A percentile compares a stretch with the other conserved stretches of the same genome.
Conservation (phyloP, 305 asterid species). For the Solanum chacoense region DNA sequence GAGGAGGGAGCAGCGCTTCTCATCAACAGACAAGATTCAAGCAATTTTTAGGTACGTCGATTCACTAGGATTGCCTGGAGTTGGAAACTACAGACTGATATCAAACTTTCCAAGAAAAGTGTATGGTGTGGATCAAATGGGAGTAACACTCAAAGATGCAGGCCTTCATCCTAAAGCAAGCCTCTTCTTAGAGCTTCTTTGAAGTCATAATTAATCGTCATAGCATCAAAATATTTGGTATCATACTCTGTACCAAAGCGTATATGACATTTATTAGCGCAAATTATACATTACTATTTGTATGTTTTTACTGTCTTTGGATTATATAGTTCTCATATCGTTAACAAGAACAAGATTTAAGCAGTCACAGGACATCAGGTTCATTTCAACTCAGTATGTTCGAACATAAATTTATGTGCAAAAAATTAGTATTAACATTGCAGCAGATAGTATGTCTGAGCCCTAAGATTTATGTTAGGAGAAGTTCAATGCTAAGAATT, state of each 20-base stretch:
- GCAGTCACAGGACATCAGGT: neutral
- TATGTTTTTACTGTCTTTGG: neutral
- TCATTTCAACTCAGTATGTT: neutral
- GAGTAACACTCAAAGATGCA: conserved; percentile 44
- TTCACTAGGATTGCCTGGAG: conserved; percentile 37
- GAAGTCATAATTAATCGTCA: neutral
- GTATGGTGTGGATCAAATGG: conserved; percentile 57
- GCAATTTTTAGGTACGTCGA: conserved; percentile 44
- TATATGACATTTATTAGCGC: neutral
- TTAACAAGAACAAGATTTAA: neutral
- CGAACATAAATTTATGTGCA: neutral
- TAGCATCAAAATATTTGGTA: neutral
- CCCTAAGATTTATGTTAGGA: neutral
- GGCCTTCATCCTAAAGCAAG: conserved; percentile 80
- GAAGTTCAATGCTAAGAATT: neutral
- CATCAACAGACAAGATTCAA: conserved; percentile 40
- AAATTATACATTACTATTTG: neutral
- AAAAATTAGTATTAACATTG: neutral
- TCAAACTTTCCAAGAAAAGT: conserved; percentile 76
- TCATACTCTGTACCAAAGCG: neutral
- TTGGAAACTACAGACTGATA: conserved; percentile 49
- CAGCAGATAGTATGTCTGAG: neutral
- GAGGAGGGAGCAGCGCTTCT: conserved; percentile 60
- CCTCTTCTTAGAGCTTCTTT: conserved; percentile 62
- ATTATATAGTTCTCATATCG: neutral